phyloP scores from a whole-genome alignment of 345 rosid genomes.

The Eucalyptus victrix region DNA sequence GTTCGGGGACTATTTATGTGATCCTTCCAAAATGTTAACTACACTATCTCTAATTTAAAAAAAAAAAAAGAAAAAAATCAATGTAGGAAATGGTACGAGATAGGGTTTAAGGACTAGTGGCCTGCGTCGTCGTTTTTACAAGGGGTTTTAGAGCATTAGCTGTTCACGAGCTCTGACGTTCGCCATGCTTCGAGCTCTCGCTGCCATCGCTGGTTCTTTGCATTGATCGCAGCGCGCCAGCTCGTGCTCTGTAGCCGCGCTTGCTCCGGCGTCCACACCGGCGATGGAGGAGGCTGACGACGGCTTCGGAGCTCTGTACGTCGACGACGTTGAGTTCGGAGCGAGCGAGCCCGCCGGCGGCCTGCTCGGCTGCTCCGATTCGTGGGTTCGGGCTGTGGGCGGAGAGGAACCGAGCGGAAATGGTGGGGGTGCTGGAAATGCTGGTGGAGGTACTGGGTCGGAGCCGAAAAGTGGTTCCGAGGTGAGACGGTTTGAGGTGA shows the following conservation, averaged over 20 bases:
- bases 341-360: slow-evolving; percentile 10
- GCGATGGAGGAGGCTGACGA: slow-evolving; percentile 37
- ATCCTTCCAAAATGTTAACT: background rate
- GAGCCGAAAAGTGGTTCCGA: background rate
- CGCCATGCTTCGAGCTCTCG: background rate
- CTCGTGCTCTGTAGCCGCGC: background rate
- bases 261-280: background rate
- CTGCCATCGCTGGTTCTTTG: background rate
- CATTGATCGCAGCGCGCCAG: background rate
- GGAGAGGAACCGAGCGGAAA: background rate
- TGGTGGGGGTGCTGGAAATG: background rate
- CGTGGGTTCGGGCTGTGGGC: background rate
- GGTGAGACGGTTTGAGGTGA: background rate
- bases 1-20: background rate
- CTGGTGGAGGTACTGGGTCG: background rate
- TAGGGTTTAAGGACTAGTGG: background rate
- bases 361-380: background rate
- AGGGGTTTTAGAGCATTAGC: background rate
- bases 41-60: background rate
- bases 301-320: slow-evolving; percentile 57
- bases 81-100: background rate
- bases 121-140: background rate
- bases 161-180: background rate
- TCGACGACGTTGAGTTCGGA: slow-evolving; percentile 23
- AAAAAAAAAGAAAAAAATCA: no score